Evolutionary conservation across 345 rosid genomes (phyloP).

Genomic region (Anastatica hierochuntica): DNA sequence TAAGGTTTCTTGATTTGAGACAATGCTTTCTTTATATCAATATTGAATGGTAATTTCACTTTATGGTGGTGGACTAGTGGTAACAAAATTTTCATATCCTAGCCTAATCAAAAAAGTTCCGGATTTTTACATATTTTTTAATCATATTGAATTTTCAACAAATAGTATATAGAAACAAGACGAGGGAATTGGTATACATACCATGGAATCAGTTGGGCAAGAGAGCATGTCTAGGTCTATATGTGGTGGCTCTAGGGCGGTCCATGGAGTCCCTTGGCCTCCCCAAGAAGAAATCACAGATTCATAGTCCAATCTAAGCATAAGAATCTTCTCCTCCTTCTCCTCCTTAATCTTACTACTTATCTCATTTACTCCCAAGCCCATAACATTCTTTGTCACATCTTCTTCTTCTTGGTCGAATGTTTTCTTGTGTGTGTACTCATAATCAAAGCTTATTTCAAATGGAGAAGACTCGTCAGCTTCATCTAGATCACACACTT

Average conservation of each 20-base stretch:
- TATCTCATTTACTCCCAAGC: slow-evolving; percentile 10
- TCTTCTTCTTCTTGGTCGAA: slow-evolving; percentile 26
- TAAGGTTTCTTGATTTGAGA: too few relatives aligned
- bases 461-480: slow-evolving; percentile 38
- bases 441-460: slow-evolving; percentile 61
- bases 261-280: slow-evolving; percentile 71
- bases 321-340: slow-evolving; percentile 32
- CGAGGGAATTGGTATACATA: slow-evolving; percentile 20
- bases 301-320: slow-evolving; percentile 57
- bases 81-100: too few relatives aligned
- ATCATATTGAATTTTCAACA: too few relatives aligned
- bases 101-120: too few relatives aligned
- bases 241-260: slow-evolving; percentile 46
- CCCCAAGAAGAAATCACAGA: slow-evolving; percentile 62
- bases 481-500: slow-evolving; percentile 23
- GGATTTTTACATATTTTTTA: too few relatives aligned
- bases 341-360: slow-evolving; percentile 23
- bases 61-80: too few relatives aligned
- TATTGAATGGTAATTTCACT: too few relatives aligned
- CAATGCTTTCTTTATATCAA: too few relatives aligned
- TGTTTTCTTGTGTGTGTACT: slow-evolving; percentile 25
- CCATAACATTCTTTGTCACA: neutral
- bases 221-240: slow-evolving; percentile 39
- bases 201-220: slow-evolving; percentile 47
- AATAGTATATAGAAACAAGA: too few relatives aligned